Percentiles rank a stretch among this genome's conserved stretches.
Evolutionary conservation across 2,329 filamentous ascomycete species (phyloP).

Genomic region (Cercospora beticola): DNA sequence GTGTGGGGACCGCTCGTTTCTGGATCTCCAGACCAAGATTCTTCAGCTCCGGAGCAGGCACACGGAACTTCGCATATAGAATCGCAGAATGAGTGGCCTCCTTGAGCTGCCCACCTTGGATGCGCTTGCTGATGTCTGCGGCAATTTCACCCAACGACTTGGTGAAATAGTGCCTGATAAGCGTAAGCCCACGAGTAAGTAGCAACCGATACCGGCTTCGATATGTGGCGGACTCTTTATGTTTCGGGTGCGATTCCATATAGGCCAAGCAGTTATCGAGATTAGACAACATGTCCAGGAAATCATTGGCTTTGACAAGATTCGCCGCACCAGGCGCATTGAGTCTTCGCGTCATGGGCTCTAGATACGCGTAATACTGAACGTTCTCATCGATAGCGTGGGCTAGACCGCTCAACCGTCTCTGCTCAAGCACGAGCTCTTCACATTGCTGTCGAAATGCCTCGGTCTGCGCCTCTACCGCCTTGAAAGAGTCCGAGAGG

Average conservation of each 20-base stretch:
- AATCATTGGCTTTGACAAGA: conserved; percentile 78
- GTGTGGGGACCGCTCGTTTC: conserved; percentile 59
- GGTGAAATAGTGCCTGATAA: conserved; percentile 67
- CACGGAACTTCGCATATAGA: conserved; percentile 69
- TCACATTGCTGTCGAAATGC: conserved; percentile 92
- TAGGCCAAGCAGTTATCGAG: conserved; percentile 90
- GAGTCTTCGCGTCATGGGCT: conserved; percentile 82
- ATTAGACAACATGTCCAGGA: conserved; percentile 82
- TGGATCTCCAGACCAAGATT: conserved; percentile 66
- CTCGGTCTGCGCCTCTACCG: conserved; percentile 87
- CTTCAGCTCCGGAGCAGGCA: conserved; percentile 65
- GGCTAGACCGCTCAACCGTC: conserved; percentile 72
- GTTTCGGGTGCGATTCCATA: conserved; percentile 80
- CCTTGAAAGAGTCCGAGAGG: conserved; percentile 80
- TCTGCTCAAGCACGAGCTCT: conserved; percentile 78
- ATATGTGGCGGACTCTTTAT: conserved; percentile 85
- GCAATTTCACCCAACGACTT: conserved; percentile 62
- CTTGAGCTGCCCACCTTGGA: conserved; percentile 66
- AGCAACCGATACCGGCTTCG: conserved; percentile 82
- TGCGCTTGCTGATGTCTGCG: conserved; percentile 61
- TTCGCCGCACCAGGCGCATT: conserved; percentile 89
- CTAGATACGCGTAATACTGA: conserved; percentile 92
- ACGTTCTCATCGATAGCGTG: conserved; percentile 84
- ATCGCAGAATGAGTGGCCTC: conserved; percentile 71
- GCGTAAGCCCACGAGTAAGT: conserved; percentile 66